Evolutionary conservation across 345 rosid species (phyloP).

Genomic region (Citrus cavaleriei): DNA sequence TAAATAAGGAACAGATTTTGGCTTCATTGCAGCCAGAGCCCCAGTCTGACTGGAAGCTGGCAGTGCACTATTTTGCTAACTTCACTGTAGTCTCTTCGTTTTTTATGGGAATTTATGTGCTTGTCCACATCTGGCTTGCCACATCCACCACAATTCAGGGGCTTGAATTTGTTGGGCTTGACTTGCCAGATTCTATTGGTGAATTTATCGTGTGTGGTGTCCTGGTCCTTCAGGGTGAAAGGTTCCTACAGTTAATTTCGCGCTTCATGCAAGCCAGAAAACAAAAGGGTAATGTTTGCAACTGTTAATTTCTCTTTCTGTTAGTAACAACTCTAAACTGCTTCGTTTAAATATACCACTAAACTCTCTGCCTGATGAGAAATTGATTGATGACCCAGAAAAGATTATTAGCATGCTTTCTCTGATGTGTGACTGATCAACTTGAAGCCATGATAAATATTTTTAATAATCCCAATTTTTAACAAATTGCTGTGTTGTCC

Average conservation of each 20-base stretch:
- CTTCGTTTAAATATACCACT: not conserved
- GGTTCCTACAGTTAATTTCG: constrained; percentile 59
- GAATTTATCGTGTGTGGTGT: constrained; percentile 78
- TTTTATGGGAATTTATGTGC: constrained; percentile 62
- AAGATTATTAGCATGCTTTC: not conserved
- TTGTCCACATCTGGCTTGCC: constrained; percentile 66
- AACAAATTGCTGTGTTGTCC: not conserved
- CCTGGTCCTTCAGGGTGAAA: constrained; percentile 77
- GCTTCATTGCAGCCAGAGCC: constrained; percentile 83
- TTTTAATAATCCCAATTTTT: not conserved
- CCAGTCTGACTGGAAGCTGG: constrained; percentile 83
- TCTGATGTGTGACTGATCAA: not conserved
- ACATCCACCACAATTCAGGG: constrained; percentile 70
- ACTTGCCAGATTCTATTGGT: constrained; percentile 90
- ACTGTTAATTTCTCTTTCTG: not conserved
- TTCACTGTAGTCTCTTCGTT: constrained; percentile 71
- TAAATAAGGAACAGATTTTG: constrained; percentile 79
- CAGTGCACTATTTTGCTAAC: constrained; percentile 76
- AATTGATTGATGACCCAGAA: not conserved
- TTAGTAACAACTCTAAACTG: not conserved
- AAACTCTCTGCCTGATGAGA: not conserved
- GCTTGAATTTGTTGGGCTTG: constrained; percentile 90
- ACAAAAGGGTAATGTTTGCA: constrained; percentile 55
- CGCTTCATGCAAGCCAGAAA: constrained; percentile 88
- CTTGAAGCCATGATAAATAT: not conserved